These are phyloP conservation scores for Biscogniauxia mediterranea DNA, from an alignment of 2,329 filamentous ascomycete species.

Conservation along the genomic window DNA sequence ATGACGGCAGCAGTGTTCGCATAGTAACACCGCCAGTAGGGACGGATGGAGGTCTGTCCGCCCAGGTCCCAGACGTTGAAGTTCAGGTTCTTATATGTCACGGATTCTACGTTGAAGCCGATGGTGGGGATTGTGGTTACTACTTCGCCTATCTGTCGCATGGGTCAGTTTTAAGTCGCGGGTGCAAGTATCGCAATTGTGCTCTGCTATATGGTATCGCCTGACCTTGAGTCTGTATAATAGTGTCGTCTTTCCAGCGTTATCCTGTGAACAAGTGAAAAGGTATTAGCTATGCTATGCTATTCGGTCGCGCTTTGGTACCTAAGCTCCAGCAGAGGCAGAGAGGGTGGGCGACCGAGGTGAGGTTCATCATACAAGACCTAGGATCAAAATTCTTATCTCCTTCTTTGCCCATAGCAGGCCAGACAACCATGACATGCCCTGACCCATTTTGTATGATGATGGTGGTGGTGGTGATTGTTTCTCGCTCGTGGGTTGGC, in stretches of 20 bases:
- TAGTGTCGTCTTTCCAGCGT: slow-evolving; percentile 96
- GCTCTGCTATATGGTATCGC: no score
- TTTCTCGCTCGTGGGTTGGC: no score
- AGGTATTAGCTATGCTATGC: slow-evolving; percentile 12
- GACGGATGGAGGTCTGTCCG: slow-evolving; percentile 96
- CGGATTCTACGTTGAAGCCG: slow-evolving; percentile 98
- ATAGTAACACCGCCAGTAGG: slow-evolving; percentile 99
- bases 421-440: slow-evolving; percentile 67
- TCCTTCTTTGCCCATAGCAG: slow-evolving; percentile 94
- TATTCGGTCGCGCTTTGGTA: neutral
- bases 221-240: slow-evolving; percentile 90
- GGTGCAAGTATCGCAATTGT: neutral
- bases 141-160: slow-evolving; percentile 84
- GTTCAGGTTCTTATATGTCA: slow-evolving; percentile 97
- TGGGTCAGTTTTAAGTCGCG: slow-evolving; percentile 1
- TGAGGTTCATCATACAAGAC: slow-evolving; percentile 64
- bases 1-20: slow-evolving; percentile 97
- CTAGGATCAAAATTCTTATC: slow-evolving; percentile 91
- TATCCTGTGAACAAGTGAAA: slow-evolving; percentile 62
- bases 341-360: slow-evolving; percentile 7
- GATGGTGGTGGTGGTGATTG: neutral
- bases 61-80: slow-evolving; percentile 99
- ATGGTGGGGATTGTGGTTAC: slow-evolving; percentile 99
- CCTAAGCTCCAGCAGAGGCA: slow-evolving; percentile 11
- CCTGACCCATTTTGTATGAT: slow-evolving; percentile 56